Evolutionary conservation across 78 protist species (phyloP), one percentile per base, ranked within the genome.

Genomic region (Cyanophora paradoxa): DNA sequence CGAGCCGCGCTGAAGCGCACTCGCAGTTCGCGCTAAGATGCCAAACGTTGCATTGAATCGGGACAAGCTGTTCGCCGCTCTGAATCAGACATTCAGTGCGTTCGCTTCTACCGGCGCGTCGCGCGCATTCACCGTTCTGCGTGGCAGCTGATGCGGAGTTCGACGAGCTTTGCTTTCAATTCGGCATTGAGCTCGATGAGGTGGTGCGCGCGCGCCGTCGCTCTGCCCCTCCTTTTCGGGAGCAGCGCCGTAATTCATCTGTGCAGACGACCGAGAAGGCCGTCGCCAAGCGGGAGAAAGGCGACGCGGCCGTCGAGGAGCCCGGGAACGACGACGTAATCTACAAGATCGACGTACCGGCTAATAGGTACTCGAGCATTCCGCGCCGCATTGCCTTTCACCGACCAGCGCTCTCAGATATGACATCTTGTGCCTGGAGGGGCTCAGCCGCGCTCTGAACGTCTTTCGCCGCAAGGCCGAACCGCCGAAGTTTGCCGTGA

Each of bases 111-210:
- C 17, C 34, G 14, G 14, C 14, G n/a, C 13, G 14, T 17, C 13
- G 13, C 26, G n/a, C 26, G 34, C 13, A 56, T 7, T 22, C 13
- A 56, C 24, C n/a, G n/a, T 65, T 6, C 14, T 24, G 14, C 36
- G 10, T 3, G 13, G 17, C 72, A 66, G 72, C 92, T 14, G 81
- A 78, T 16, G 73, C 83, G 13, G 88, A 91, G 81, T 92, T 94
- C 79, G 88, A 83, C 31, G 85, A 93, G 33, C 84, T 97, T 1
- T 92, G 96, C 81, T 95, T 97, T 50, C 88, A 87, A 36, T 97
- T 89, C 59, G 99, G 99, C 31, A 77, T 97, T 34, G 99, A 97
- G 84, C 89, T 97, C 34, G 99, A 97, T 74, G 96, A 90, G 1
- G 95, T 92, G 42, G 81, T 66, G 8, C 14, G 82, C 48, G 20